Conservation (phyloP, 2,329 filamentous ascomycete species). For the Sclerotinia spermophila region DNA sequence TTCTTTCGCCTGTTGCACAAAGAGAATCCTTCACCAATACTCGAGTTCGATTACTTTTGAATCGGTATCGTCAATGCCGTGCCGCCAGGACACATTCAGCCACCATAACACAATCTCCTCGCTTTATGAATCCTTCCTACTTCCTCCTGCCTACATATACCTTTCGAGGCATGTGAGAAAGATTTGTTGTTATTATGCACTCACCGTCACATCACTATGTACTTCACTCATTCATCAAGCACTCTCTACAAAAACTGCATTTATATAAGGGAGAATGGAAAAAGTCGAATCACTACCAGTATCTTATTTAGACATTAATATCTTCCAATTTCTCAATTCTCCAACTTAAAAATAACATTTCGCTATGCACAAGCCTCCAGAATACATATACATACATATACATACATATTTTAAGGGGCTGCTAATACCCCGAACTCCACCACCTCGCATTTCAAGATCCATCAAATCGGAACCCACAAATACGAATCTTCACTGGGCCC, state of each 20-base stretch:
- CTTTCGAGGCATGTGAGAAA: neutral
- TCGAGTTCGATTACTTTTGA: neutral
- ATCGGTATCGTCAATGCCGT: neutral
- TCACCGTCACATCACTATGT: neutral
- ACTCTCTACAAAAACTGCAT: neutral
- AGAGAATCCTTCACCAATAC: neutral
- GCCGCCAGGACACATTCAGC: neutral
- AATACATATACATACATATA: too few relatives aligned
- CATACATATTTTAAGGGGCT: slow-evolving; percentile 1
- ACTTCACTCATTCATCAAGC: neutral
- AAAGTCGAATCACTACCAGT: neutral
- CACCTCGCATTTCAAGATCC: neutral
- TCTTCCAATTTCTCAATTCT: neutral
- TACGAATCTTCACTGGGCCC: neutral
- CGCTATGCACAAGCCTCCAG: neutral
- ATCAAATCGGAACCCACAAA: slow-evolving; percentile 7
- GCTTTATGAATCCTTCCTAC: too few relatives aligned
- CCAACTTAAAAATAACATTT: slow-evolving; percentile 6
- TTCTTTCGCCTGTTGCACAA: neutral
- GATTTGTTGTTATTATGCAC: neutral
- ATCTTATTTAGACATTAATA: neutral
- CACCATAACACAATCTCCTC: neutral
- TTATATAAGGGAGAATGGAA: neutral
- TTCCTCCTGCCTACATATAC: neutral
- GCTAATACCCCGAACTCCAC: neutral